phyloP scores from a whole-genome alignment of 768 basidiomycete genomes.

The Clitopilus passeckerianus region DNA sequence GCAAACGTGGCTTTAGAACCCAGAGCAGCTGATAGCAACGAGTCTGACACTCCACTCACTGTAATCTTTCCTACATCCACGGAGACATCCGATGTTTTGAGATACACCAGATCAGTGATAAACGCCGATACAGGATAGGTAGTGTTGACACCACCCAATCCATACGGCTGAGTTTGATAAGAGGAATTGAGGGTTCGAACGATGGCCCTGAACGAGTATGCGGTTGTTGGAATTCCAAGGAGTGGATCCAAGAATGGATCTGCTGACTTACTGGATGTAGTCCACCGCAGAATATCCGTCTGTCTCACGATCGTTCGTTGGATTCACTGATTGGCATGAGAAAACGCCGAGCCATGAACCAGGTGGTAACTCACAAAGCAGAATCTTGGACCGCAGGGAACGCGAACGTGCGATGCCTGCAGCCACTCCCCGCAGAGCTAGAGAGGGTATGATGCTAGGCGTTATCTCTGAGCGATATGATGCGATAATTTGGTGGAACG shows the following conservation, averaged over 20 bases:
- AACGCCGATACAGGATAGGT: slow-evolving; percentile 76
- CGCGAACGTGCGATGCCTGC: slow-evolving; percentile 70
- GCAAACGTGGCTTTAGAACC: slow-evolving; percentile 6
- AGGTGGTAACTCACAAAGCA: slow-evolving; percentile 59
- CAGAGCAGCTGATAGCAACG: neutral
- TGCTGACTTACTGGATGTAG: slow-evolving; percentile 61
- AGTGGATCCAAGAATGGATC: neutral
- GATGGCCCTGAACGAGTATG: slow-evolving; percentile 47
- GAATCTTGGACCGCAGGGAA: slow-evolving; percentile 70
- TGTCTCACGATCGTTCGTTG: slow-evolving; percentile 87
- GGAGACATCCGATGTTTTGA: slow-evolving; percentile 54
- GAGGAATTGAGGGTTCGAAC: slow-evolving; percentile 61
- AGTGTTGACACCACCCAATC: slow-evolving; percentile 54
- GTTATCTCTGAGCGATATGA: neutral
- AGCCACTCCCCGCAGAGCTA: slow-evolving; percentile 80
- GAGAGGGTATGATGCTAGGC: slow-evolving; percentile 73
- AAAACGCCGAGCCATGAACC: slow-evolving; percentile 1
- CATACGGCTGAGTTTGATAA: slow-evolving; percentile 48
- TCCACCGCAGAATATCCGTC: slow-evolving; percentile 78
- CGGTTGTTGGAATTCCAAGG: neutral
- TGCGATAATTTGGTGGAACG: neutral
- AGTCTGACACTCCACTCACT: slow-evolving; percentile 29
- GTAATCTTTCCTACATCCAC: slow-evolving; percentile 60
- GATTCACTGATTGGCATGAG: slow-evolving; percentile 56
- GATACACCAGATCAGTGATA: slow-evolving; percentile 80